Evolutionary conservation across 139 green algal genomes (phyloP).

Genomic region (Tetraselmis striata): DNA sequence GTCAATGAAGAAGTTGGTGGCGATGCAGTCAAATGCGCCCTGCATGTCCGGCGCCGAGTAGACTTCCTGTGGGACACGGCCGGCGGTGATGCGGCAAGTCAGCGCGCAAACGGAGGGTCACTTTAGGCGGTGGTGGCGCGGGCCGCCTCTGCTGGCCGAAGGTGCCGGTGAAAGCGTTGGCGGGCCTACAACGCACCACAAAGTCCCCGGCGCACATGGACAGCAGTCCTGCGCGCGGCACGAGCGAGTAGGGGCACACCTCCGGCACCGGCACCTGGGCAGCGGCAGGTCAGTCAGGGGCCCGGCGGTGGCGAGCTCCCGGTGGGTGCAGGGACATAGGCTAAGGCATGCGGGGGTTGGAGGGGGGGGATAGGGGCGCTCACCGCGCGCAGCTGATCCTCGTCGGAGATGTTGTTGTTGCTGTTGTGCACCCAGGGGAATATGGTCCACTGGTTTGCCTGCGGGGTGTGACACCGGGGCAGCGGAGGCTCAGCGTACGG

Average conservation of each 20-base stretch:
- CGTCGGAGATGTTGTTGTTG: constrained; percentile 63
- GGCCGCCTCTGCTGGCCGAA: no score
- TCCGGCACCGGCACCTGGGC: constrained; percentile 53
- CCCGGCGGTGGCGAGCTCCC: constrained; percentile 90
- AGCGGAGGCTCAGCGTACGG: no score
- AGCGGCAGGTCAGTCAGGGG: constrained; percentile 60
- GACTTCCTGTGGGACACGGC: constrained; percentile 66
- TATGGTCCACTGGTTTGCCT: constrained; percentile 50
- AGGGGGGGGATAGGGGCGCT: no score
- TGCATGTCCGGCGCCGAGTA: constrained; percentile 51
- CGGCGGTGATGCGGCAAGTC: no score
- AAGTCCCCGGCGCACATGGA: constrained; percentile 96
- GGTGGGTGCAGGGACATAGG: no score
- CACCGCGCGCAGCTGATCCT: constrained; percentile 69
- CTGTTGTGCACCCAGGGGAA: constrained; percentile 67
- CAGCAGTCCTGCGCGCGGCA: constrained; percentile 49
- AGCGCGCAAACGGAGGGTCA: no score
- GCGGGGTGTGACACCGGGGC: no score
- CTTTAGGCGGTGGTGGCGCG: no score
- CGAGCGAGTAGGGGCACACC: constrained; percentile 41
- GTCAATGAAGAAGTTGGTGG: constrained; percentile 98
- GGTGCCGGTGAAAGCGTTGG: no score
- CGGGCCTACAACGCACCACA: constrained; percentile 44
- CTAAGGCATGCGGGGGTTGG: no score
- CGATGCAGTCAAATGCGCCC: constrained; percentile 77